Evolutionary conservation across 257 asterid species (phyloP).

Genomic region (Nicotiana sylvestris): DNA sequence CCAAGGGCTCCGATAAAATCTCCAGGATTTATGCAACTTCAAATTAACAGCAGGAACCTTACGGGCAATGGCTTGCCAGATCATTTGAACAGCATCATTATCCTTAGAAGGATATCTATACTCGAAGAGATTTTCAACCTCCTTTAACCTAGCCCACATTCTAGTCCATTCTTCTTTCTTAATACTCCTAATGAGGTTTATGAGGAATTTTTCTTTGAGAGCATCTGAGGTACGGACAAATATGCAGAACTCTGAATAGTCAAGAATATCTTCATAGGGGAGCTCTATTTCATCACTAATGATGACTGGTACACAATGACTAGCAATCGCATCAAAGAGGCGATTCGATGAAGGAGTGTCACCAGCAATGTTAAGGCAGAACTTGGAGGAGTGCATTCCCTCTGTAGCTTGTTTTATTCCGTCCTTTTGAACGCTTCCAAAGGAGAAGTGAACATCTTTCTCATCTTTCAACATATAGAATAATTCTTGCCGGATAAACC

Average conservation of each 20-base stretch:
- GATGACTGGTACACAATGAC: constrained; percentile 74
- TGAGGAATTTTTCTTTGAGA: constrained; percentile 40
- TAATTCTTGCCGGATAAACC: constrained; percentile 56
- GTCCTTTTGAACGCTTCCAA: constrained; percentile 51
- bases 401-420: constrained; percentile 47
- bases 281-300: constrained; percentile 74
- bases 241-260: constrained; percentile 59
- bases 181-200: constrained; percentile 40
- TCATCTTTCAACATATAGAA: constrained; percentile 53
- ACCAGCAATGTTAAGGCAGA: constrained; percentile 26
- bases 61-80: constrained; percentile 62
- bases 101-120: constrained; percentile 47
- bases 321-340: constrained; percentile 68
- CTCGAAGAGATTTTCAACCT: constrained; percentile 45
- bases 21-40: constrained; percentile 29
- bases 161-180: constrained; percentile 54
- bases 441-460: constrained; percentile 63
- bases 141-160: constrained; percentile 58
- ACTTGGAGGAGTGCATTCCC: constrained; percentile 65
- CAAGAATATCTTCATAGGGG: constrained; percentile 61
- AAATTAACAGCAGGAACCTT: constrained; percentile 42
- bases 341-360: constrained; percentile 85
- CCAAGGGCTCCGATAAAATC: constrained; percentile 23
- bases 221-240: constrained; percentile 52
- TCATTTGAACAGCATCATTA: constrained; percentile 68